phyloP scores from a whole-genome alignment of 1,284 basidiomycete species.

The Cryptococcus amylolentus region DNA sequence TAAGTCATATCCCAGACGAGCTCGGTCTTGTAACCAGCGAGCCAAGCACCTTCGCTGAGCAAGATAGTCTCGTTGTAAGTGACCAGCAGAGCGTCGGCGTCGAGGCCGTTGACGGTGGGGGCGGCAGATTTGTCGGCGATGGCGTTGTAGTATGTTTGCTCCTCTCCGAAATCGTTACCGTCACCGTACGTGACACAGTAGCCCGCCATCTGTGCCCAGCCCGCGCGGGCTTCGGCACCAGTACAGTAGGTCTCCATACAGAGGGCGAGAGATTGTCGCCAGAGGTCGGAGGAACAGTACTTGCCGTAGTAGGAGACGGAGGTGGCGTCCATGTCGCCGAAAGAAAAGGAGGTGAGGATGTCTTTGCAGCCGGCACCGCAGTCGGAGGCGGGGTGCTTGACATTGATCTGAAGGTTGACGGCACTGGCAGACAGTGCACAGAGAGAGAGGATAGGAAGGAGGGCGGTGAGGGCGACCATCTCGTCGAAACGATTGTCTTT shows the following conservation, averaged over 20 bases:
- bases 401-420: too few relatives aligned
- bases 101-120: constrained; percentile 1
- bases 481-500: too few relatives aligned
- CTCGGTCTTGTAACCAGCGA: constrained; percentile 11
- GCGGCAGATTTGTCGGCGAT: constrained; percentile 1
- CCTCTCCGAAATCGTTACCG: not conserved
- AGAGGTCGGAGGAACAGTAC: not conserved
- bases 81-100: not conserved
- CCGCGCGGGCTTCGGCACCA: not conserved
- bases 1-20: constrained; percentile 13
- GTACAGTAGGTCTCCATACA: constrained; percentile 21
- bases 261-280: constrained; percentile 9
- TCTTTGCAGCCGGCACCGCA: too few relatives aligned
- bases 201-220: constrained; percentile 8
- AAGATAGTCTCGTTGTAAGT: constrained; percentile 14
- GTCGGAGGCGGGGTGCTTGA: too few relatives aligned
- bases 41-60: constrained; percentile 3
- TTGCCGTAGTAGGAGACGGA: not conserved
- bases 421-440: too few relatives aligned
- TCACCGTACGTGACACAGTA: constrained; percentile 8
- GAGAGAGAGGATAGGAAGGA: too few relatives aligned
- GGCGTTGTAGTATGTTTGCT: not conserved
- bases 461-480: too few relatives aligned
- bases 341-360: too few relatives aligned
- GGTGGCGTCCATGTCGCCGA: too few relatives aligned